Base-by-base conservation (phyloP, 352 stramenopile species). In the Phytophthora tubulina region DNA sequence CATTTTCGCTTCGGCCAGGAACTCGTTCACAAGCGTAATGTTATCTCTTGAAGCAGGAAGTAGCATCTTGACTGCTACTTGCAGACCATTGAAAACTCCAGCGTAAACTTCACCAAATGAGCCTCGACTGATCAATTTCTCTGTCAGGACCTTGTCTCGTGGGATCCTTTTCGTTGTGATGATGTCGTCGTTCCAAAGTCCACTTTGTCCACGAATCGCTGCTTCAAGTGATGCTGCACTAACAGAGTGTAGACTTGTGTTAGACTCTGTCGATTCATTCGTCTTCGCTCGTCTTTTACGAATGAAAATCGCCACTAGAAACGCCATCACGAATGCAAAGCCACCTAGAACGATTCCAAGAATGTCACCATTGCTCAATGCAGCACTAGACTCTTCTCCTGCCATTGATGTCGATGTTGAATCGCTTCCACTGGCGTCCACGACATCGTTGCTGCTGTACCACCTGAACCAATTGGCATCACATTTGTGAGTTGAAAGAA, bases 31-130 rank as follows among this genome's bases (percentile, higher is more conserved):
- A 2, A 77, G 46, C 6, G 41, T 7, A 11, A 78, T 30, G 46
- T 75, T 73, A 7, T 62, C 72, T 32, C 67, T 38, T 11, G 57
- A 73, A 0, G 74, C 61, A 9, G 71, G 67, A 5, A 78, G 55
- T 9, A 89, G 58, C 44, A 65, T 70, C 70, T 89, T 86, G 61
- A 86, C 68, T 0, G 79, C 73, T 0, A 89, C 76, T 42, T 67
- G 48, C 6, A 80, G 35, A 2, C 57, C n/a, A 14, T 74, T 67
- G 55, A 73, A 84, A n/a, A 33, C 15, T 3, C 78, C 78, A 13
- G 21, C 30, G 58, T 78, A 86, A 3, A 89, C 73, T 41, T 86
- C 68, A 0, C 76, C 78, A 32, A 83, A 88, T 2, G 68, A 59
- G 1, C 83, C 83, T 32, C 63, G 39, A 32, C 64, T 79, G 55